Conservation (phyloP, 768 basidiomycete genomes). For the Boletus coccyginus region DNA sequence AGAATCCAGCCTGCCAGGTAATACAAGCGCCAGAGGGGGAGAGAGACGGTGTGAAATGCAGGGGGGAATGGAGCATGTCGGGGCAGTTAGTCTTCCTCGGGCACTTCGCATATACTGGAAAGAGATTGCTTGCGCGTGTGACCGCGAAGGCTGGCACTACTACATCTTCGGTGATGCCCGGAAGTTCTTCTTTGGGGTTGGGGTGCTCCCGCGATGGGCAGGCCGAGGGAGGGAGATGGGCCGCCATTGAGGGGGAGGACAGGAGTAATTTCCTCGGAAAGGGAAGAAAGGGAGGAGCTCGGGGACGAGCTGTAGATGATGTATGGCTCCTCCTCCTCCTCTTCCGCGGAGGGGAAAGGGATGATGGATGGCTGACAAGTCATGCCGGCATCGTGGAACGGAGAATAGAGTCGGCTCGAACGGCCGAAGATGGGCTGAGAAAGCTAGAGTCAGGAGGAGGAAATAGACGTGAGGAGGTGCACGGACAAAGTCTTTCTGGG, state of each 20-base stretch:
- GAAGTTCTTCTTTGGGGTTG: slow-evolving; percentile 18
- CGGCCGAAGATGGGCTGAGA: slow-evolving; percentile 23
- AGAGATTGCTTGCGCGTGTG: slow-evolving; percentile 31
- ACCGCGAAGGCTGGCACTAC: slow-evolving; percentile 31
- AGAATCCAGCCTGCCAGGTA: slow-evolving; percentile 21
- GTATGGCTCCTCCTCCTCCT: slow-evolving; percentile 33
- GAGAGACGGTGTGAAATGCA: not conserved
- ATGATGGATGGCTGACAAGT: slow-evolving; percentile 16
- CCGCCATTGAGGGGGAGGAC: slow-evolving; percentile 22
- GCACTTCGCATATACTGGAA: slow-evolving; percentile 33
- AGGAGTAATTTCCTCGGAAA: slow-evolving; percentile 28
- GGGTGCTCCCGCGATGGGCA: slow-evolving; percentile 2
- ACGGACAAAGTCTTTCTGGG: slow-evolving; percentile 26
- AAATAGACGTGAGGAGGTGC: not conserved
- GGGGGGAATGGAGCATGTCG: not conserved
- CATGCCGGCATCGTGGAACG: slow-evolving; percentile 6
- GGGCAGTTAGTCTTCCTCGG: slow-evolving; percentile 27
- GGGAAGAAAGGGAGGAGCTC: slow-evolving; percentile 31
- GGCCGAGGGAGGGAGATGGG: slow-evolving; percentile 8
- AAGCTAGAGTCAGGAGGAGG: not conserved
- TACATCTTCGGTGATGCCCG: slow-evolving; percentile 29
- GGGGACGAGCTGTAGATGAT: slow-evolving; percentile 35
- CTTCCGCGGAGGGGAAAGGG: slow-evolving; percentile 26
- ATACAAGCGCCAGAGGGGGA: slow-evolving; percentile 5
- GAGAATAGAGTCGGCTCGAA: slow-evolving; percentile 4